phyloP scores from a whole-genome alignment of 2,329 filamentous ascomycete species.

The Epichloe bromicola region DNA sequence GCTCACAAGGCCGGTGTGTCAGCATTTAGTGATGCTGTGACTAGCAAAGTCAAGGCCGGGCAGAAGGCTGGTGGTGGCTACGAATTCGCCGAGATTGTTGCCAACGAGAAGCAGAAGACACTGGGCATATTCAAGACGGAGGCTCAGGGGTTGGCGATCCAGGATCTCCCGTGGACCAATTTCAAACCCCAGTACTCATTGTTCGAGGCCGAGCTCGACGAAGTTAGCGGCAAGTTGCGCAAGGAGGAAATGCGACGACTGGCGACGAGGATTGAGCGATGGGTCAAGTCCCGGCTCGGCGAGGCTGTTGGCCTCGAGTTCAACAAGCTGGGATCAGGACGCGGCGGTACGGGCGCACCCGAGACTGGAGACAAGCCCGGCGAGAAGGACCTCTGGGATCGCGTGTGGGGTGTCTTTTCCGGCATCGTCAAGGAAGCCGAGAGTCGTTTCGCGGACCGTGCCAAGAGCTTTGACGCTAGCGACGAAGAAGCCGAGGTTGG shows the following conservation, averaged over 20 bases:
- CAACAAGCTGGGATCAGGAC: constrained; percentile 84
- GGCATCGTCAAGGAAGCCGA: constrained; percentile 77
- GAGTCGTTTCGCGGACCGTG: constrained; percentile 70
- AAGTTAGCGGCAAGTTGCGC: constrained; percentile 70
- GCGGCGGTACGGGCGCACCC: constrained; percentile 68
- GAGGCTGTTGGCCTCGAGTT: constrained; percentile 89
- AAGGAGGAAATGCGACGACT: constrained; percentile 94
- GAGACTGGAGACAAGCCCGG: constrained; percentile 62
- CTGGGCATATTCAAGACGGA: constrained; percentile 64
- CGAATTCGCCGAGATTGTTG: constrained; percentile 91
- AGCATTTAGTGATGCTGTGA: constrained; percentile 78
- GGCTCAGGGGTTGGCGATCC: constrained; percentile 60
- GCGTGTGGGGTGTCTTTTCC: constrained; percentile 80
- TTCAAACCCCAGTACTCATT: constrained; percentile 68
- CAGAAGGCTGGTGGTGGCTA: constrained; percentile 86
- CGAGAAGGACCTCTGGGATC: constrained; percentile 90
- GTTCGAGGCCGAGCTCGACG: constrained; percentile 83
- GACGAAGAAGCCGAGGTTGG: constrained; percentile 85
- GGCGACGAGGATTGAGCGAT: constrained; percentile 81
- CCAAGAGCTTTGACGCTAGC: constrained; percentile 86
- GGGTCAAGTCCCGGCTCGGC: constrained; percentile 76
- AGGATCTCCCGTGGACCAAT: constrained; percentile 76
- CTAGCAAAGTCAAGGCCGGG: constrained; percentile 73
- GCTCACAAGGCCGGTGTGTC: constrained; percentile 80
- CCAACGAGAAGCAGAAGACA: constrained; percentile 64